Conservation (phyloP, 1,284 basidiomycete genomes). For the Papiliotrema terrestris region DNA sequence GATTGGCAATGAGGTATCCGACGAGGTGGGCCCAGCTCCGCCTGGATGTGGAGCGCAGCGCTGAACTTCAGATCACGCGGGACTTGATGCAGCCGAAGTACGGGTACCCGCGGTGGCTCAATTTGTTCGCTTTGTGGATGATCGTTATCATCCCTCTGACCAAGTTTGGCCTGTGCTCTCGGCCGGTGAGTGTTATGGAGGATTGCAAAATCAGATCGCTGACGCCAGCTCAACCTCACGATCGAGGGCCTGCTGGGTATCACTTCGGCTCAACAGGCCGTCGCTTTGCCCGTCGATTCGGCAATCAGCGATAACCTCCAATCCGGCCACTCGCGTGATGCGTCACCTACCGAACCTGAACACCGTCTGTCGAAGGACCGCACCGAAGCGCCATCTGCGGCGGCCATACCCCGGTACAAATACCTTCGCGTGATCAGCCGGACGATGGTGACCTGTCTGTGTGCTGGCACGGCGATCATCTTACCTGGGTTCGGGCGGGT, state of each 20-base stretch:
- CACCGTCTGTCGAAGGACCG: neutral
- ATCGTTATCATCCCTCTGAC: constrained; percentile 83
- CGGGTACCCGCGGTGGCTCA: constrained; percentile 71
- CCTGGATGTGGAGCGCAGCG: neutral
- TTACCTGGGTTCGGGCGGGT: constrained; percentile 58
- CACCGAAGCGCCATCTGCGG: neutral
- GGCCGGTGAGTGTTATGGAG: constrained; percentile 60
- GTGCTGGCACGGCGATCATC: constrained; percentile 31
- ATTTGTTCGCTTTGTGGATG: constrained; percentile 78
- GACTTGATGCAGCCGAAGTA: constrained; percentile 69
- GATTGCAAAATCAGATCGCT: neutral
- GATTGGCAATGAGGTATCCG: constrained; percentile 78
- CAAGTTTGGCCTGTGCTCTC: constrained; percentile 80
- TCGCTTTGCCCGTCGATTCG: neutral
- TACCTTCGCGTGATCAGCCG: constrained; percentile 28
- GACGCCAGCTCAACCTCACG: constrained; percentile 65
- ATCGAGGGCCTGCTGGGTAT: constrained; percentile 58
- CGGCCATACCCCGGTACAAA: neutral
- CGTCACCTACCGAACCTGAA: neutral
- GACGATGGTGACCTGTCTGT: constrained; percentile 34
- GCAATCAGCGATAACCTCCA: neutral
- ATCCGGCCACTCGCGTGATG: neutral
- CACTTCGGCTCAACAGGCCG: neutral
- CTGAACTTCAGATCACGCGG: constrained; percentile 65
- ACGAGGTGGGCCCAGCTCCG: constrained; percentile 61